phyloP scores from a whole-genome alignment of 139 green algal genomes.

The Deuterostichococcus epilithicus region DNA sequence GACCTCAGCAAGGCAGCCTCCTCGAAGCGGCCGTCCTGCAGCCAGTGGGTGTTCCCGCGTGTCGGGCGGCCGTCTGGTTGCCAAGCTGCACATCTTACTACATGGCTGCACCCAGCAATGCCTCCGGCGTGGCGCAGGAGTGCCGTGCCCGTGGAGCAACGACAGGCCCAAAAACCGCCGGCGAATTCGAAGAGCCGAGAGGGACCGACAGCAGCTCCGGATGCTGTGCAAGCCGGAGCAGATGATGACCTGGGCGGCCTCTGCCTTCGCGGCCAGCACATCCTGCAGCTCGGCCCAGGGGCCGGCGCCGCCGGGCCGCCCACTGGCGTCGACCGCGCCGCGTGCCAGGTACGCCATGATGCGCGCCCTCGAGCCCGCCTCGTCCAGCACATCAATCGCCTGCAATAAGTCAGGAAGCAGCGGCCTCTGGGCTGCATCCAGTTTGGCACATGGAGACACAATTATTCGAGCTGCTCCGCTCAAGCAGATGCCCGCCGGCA shows the following conservation, averaged over 20 bases:
- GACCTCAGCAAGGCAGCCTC: conserved; percentile 78
- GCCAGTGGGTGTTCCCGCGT: no score
- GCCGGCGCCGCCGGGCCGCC: conserved; percentile 8
- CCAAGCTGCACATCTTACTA: no score
- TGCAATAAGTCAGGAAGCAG: not conserved
- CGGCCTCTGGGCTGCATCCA: no score
- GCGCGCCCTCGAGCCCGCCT: conserved; percentile 83
- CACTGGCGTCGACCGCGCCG: conserved; percentile 4
- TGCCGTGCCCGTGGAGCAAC: no score
- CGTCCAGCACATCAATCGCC: conserved; percentile 97
- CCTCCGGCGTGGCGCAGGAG: no score
- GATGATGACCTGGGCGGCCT: conserved; percentile 32
- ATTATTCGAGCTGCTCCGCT: no score
- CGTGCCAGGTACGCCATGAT: conserved; percentile 72
- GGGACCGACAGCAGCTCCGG: not conserved
- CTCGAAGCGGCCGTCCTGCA: conserved; percentile 75
- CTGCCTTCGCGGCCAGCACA: conserved; percentile 78
- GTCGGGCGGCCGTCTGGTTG: no score
- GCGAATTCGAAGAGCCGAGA: not conserved
- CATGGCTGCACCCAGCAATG: no score
- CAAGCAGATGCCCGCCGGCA: no score
- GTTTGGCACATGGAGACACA: no score
- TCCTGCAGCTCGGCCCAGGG: conserved; percentile 40
- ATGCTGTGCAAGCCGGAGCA: not conserved
- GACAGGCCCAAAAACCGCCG: no score